Evolutionary conservation across 192 early-diverging fungal species (phyloP), one percentile per base, ranked within the genome.

Genomic region (Coemansia sp.): DNA sequence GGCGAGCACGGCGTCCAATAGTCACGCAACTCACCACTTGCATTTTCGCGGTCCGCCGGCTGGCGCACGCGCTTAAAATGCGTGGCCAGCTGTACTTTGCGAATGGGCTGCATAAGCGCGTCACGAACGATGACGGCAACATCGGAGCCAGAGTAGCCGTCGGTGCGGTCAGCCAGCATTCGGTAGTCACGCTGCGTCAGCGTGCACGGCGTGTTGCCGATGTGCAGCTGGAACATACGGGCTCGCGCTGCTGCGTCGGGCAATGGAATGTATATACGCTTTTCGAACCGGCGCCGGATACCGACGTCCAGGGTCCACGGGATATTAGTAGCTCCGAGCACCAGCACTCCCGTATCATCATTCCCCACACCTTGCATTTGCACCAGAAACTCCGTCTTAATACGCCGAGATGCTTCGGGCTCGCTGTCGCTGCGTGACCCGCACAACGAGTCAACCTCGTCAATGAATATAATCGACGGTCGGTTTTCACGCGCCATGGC

Each of bases 311-410:
- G 76, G 37, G 92, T 88, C 97, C 95, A 99, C 35, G 96, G 97
- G 25, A 95, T 95, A 78, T 98, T 99, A 3, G 95, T 98, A 6
- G 96, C 97, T 1, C 93, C 97, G 38, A 98, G 80, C 4, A 99
- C 95, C 54, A 99, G 81, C 6, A 99, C 88, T n/a, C 95, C 95
- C 29, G 86, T 89, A 81, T 90, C 93, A 70, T 96, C 95, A 67
- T 96, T 92, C 22, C 95, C 95, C 8, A 97, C 97, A 60, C 97
- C 96, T 59, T 98, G 94, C 97, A 98, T 98, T 73, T 98, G 97
- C 53, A 98, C 95, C 6, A 98, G 83, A 51, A 98, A 93, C 82
- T 98, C 96, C 0, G 96, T 98, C 76, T 98, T 98, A 80, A 98
- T 96, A 53, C 96, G 84, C 56, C 95, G 83, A 48, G 89, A 90